phyloP scores from a whole-genome alignment of 768 basidiomycete genomes.

The Neoboletus brunneissimus region DNA sequence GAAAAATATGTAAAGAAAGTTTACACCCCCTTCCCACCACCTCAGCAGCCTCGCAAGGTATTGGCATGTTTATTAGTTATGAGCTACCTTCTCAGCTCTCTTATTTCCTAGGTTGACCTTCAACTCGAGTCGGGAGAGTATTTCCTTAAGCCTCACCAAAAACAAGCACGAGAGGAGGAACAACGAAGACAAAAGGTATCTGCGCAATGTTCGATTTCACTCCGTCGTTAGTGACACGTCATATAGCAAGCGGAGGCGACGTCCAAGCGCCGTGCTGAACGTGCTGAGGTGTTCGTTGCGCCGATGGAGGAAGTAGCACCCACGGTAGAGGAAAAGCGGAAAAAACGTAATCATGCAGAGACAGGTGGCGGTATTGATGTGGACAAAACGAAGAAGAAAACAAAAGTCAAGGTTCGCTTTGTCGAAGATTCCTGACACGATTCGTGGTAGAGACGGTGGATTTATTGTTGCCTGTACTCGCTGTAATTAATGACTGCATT shows the following conservation, averaged over 20 bases:
- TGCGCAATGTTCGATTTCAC: not conserved
- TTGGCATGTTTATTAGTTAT: conserved; percentile 3
- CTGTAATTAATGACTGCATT: conserved; percentile 1
- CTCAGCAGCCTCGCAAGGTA: conserved; percentile 91
- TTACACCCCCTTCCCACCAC: conserved; percentile 98
- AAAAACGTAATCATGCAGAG: conserved; percentile 48
- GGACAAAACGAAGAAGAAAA: conserved; percentile 43
- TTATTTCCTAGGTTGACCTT: conserved; percentile 65
- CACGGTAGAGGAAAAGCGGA: conserved; percentile 76
- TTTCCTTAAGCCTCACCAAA: conserved; percentile 91
- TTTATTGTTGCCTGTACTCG: conserved; percentile 6
- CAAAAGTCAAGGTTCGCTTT: conserved; percentile 26
- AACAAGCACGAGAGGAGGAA: conserved; percentile 69
- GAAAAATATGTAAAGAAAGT: conserved; percentile 75
- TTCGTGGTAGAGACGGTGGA: not conserved
- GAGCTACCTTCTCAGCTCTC: conserved; percentile 5
- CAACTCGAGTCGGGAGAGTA: conserved; percentile 97
- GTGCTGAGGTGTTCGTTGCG: conserved; percentile 85
- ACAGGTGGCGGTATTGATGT: conserved; percentile 33
- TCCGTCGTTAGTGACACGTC: not conserved
- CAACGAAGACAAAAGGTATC: conserved; percentile 66
- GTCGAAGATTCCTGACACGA: conserved; percentile 7
- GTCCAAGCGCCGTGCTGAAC: conserved; percentile 68
- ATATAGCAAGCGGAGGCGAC: conserved; percentile 75
- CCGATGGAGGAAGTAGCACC: conserved; percentile 75